A percentile compares a stretch with the other conserved stretches of the same genome.
Conservation (phyloP, 495 filamentous ascomycete species). For the Staphylotrichum tortipilum region DNA sequence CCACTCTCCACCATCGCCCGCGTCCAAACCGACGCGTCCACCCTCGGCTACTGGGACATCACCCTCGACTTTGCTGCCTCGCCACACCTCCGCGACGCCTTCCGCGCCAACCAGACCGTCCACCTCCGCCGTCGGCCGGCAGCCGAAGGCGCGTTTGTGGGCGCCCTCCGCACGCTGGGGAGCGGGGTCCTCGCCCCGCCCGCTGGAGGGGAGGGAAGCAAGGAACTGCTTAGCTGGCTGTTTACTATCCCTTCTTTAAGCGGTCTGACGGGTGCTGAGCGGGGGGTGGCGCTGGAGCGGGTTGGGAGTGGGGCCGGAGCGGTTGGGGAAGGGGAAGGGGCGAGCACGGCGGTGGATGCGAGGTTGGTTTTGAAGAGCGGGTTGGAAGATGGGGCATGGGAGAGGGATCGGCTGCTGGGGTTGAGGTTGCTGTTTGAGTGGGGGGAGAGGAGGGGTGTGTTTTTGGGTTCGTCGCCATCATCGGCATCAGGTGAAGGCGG, state of each 20-base stretch:
- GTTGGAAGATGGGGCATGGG: conserved; percentile 42
- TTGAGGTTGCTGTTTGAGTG: conserved; percentile 74
- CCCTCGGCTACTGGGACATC: conserved; percentile 76
- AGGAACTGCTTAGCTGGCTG: no score
- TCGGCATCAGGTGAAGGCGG: no score
- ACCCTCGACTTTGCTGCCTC: conserved; percentile 68
- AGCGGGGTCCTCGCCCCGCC: no score
- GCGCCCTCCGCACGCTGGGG: conserved; percentile 59
- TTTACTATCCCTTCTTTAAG: conserved; percentile 55
- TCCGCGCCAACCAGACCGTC: conserved; percentile 66
- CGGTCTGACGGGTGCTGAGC: conserved; percentile 66
- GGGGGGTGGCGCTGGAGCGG: conserved; percentile 56
- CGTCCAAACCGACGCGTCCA: conserved; percentile 52
- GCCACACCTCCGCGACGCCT: conserved; percentile 55
- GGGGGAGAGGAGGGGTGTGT: conserved; percentile 44
- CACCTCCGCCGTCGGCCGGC: conserved; percentile 72
- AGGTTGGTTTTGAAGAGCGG: conserved; percentile 61
- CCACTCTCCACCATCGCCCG: conserved; percentile 59
- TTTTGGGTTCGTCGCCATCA: neutral
- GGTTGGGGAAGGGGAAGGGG: conserved; percentile 37
- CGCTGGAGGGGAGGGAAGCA: no score
- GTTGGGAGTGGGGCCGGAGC: conserved; percentile 18
- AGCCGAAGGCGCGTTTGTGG: conserved; percentile 62
- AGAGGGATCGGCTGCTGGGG: conserved; percentile 63
- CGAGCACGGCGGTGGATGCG: conserved; percentile 66